Conservation (phyloP, 2,329 filamentous ascomycete genomes). For the Aureobasidium sp. region DNA sequence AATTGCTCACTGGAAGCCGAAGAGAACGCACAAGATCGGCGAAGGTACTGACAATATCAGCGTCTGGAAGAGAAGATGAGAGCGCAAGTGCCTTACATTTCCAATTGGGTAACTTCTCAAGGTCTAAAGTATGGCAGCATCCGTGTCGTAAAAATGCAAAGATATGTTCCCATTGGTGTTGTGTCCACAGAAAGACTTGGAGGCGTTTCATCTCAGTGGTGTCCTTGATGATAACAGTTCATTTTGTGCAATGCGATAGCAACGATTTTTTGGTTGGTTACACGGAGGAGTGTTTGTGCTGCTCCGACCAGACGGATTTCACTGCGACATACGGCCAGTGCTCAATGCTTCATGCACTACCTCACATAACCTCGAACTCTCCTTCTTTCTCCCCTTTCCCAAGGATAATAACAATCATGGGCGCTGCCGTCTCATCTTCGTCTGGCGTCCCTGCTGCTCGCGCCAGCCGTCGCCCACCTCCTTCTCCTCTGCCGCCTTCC, state of each 20-base stretch:
- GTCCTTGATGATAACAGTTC: no score
- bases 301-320: no score
- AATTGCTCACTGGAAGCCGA: constrained; percentile 50
- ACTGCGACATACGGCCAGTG: background rate
- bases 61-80: constrained; percentile 33
- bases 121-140: background rate
- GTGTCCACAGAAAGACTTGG: background rate
- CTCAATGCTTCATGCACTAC: background rate
- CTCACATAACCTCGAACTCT: background rate
- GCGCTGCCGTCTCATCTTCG: background rate
- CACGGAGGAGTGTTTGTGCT: no score
- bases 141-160: background rate
- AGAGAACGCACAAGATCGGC: constrained; percentile 49
- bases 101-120: background rate
- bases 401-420: background rate
- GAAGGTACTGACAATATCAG: constrained; percentile 44
- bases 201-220: background rate
- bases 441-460: background rate
- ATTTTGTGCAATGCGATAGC: background rate
- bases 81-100: no score
- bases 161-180: background rate
- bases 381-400: background rate
- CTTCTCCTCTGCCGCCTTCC: background rate
- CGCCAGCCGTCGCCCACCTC: background rate
- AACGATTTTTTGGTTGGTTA: background rate